A percentile compares a stretch with the other conserved stretches of the same genome.
Conservation (phyloP, 306 rosid genomes). For the Aeschynomene evenia region DNA sequence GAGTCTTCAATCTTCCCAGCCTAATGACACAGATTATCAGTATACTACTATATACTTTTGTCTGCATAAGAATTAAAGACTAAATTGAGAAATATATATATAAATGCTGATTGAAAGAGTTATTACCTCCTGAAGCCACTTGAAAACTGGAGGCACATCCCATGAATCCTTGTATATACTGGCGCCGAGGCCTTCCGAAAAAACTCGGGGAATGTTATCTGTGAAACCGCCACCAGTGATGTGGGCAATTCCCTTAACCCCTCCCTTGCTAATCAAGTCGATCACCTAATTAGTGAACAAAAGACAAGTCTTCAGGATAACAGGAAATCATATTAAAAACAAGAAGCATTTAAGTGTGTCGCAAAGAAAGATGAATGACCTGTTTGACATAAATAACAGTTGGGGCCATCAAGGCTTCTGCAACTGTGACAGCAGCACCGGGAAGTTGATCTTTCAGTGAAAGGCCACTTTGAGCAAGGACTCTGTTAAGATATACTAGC, state of each 20-base stretch:
- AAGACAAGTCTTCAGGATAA: not conserved
- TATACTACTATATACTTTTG: not conserved
- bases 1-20: conserved; percentile 69
- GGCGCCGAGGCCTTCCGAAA: conserved; percentile 86
- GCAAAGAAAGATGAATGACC: conserved; percentile 43
- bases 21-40: conserved; percentile 37
- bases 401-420: conserved; percentile 89
- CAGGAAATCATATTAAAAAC: not conserved
- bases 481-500: conserved; percentile 43
- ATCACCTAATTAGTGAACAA: conserved; percentile 57
- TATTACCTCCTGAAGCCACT: conserved; percentile 91
- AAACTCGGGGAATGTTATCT: conserved; percentile 85
- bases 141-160: conserved; percentile 70
- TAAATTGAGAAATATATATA: not conserved
- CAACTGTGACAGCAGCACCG: conserved; percentile 55
- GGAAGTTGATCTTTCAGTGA: conserved; percentile 71
- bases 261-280: conserved; percentile 72
- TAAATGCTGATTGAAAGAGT: not conserved
- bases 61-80: conserved; percentile 12
- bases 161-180: conserved; percentile 59
- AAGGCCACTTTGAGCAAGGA: conserved; percentile 68
- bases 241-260: conserved; percentile 88
- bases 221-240: conserved; percentile 95
- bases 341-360: not conserved
- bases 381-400: conserved; percentile 85